These are phyloP conservation scores for Alternaria triticina DNA, from an alignment of 2,329 filamentous ascomycete genomes.

Conservation along the genomic window DNA sequence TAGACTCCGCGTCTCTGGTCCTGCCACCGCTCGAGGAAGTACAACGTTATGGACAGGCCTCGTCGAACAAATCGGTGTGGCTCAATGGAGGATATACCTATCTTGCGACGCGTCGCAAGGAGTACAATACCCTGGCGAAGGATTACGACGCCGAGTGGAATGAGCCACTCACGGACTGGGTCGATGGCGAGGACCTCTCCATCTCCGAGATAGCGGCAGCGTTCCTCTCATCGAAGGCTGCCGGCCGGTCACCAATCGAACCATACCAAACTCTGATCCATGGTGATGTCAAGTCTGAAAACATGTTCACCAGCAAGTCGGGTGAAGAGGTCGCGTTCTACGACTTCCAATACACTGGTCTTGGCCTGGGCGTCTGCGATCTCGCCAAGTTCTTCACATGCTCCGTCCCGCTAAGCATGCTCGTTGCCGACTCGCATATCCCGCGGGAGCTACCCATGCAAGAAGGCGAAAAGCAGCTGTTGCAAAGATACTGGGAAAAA, in stretches of 20 bases:
- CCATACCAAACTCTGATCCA: constrained; percentile 65
- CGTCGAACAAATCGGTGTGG: constrained; percentile 55
- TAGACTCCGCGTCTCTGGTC: constrained; percentile 50
- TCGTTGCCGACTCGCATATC: constrained; percentile 46
- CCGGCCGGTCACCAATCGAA: constrained; percentile 44
- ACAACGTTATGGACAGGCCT: constrained; percentile 34
- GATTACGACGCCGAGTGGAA: constrained; percentile 64
- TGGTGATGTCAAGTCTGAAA: constrained; percentile 73
- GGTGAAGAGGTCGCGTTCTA: constrained; percentile 67
- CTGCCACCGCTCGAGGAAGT: constrained; percentile 64
- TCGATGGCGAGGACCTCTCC: constrained; percentile 34
- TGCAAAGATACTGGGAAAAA: constrained; percentile 57
- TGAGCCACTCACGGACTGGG: constrained; percentile 53
- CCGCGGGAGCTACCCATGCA: constrained; percentile 57
- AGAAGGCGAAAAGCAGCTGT: constrained; percentile 57
- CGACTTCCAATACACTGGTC: constrained; percentile 72
- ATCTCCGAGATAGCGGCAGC: constrained; percentile 62
- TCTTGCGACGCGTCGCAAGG: constrained; percentile 65
- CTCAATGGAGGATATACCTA: constrained; percentile 74
- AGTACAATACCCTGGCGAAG: constrained; percentile 58
- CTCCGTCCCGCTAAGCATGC: constrained; percentile 64
- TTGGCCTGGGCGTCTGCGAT: constrained; percentile 70
- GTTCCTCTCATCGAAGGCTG: constrained; percentile 54
- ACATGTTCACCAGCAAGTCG: constrained; percentile 63
- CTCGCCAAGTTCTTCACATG: constrained; percentile 72